Conservation (phyloP, 352 stramenopile genomes). For the Phytophthora lateralis region DNA sequence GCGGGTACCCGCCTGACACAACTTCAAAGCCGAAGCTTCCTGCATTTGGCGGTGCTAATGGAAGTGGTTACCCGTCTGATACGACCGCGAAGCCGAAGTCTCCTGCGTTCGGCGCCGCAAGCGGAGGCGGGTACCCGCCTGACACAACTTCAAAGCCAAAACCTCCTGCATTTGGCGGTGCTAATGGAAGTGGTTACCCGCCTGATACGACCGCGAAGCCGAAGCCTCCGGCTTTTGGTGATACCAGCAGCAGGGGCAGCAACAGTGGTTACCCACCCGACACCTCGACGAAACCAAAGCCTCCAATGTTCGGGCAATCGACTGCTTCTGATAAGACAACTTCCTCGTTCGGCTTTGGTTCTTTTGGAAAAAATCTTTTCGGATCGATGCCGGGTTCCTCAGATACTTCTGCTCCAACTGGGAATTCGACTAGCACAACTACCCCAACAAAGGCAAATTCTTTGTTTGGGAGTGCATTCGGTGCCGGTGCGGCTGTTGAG, state of each 20-base stretch:
- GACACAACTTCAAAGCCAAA: constrained; percentile 44
- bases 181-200: constrained; percentile 28
- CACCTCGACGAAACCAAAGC: constrained; percentile 37
- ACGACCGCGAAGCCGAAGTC: constrained; percentile 33
- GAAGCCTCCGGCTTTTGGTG: constrained; percentile 34
- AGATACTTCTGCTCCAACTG: constrained; percentile 4
- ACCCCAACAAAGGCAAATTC: constrained; percentile 21
- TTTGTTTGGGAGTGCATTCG: constrained; percentile 29
- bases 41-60: constrained; percentile 4
- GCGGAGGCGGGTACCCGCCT: constrained; percentile 40
- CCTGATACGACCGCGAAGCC: constrained; percentile 48
- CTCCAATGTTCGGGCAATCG: constrained; percentile 30
- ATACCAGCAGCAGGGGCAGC: background rate
- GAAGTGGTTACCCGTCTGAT: constrained; percentile 41
- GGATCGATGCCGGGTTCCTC: constrained; percentile 17
- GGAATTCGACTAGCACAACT: constrained; percentile 1
- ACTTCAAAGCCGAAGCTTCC: constrained; percentile 12
- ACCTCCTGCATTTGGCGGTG: constrained; percentile 29
- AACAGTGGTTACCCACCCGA: constrained; percentile 41
- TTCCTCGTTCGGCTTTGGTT: constrained; percentile 36
- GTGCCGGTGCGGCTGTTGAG: constrained; percentile 7
- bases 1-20: constrained; percentile 5
- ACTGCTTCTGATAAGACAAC: constrained; percentile 17
- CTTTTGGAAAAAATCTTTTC: constrained; percentile 36
- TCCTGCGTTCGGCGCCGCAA: constrained; percentile 16